Conservation (phyloP, 2,329 filamentous ascomycete genomes). For the Fusarium annulatum region DNA sequence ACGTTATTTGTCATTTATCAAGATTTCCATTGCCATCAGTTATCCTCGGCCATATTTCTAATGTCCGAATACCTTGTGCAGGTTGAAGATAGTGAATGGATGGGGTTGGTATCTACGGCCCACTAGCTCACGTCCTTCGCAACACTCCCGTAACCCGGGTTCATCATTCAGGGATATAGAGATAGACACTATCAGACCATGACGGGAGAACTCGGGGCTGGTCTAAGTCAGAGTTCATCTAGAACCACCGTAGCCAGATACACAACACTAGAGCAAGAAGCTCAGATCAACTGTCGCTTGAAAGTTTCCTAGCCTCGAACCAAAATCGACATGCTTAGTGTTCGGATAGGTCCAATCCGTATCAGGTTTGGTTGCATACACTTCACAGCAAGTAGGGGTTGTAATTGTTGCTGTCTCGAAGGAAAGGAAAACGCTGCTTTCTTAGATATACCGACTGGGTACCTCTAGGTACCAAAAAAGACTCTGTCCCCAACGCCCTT, state of each 20-base stretch:
- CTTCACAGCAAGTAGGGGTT: neutral
- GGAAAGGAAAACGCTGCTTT: conserved; percentile 14
- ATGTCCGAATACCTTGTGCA: neutral
- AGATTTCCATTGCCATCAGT: neutral
- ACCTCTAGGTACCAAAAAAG: conserved; percentile 26
- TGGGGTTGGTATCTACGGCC: neutral
- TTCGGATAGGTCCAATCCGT: neutral
- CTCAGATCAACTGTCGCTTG: neutral
- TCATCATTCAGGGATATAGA: neutral
- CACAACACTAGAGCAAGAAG: neutral
- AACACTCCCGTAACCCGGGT: neutral
- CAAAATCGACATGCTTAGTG: neutral
- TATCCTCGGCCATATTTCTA: conserved; percentile 5
- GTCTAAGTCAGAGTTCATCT: neutral
- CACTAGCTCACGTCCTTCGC: neutral
- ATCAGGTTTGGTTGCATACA: neutral
- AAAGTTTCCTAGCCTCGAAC: neutral
- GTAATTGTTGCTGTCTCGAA: neutral
- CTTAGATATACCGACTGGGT: conserved; percentile 12
- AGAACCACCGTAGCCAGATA: neutral
- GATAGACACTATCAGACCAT: neutral
- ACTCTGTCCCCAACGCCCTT: conserved; percentile 43
- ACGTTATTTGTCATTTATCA: conserved; percentile 2
- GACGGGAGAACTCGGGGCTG: neutral
- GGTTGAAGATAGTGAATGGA: neutral